phyloP scores from a whole-genome alignment of 2,329 filamentous ascomycete genomes.

The Penicillium sclerotigenum region DNA sequence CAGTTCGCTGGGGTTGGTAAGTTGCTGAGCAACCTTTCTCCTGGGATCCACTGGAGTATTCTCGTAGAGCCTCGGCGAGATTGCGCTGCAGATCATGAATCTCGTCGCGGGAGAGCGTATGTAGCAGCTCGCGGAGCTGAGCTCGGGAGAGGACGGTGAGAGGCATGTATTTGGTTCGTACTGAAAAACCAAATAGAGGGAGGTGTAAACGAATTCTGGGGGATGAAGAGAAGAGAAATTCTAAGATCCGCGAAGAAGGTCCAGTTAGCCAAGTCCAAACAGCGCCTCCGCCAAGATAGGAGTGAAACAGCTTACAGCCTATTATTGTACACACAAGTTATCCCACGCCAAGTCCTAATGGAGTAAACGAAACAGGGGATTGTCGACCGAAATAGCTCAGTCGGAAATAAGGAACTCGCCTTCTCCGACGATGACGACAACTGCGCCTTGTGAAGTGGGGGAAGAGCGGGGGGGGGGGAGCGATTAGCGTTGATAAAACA shows the following conservation, averaged over 20 bases:
- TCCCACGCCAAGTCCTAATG: background rate
- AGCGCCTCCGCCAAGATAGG: conserved; percentile 5
- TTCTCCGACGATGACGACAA: conserved; percentile 5
- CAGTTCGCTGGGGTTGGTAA: conserved; percentile 61
- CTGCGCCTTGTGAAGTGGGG: conserved; percentile 1
- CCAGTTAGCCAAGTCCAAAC: conserved; percentile 1
- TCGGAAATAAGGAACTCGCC: background rate
- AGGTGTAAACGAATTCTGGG: background rate
- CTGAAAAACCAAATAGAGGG: background rate
- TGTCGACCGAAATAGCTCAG: background rate
- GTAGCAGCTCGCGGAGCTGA: conserved; percentile 55
- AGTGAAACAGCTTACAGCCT: conserved; percentile 1
- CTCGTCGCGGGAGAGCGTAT: conserved; percentile 56
- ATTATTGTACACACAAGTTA: background rate
- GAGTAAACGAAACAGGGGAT: background rate
- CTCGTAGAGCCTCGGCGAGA: conserved; percentile 59
- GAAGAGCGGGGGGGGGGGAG: background rate
- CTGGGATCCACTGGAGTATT: conserved; percentile 63
- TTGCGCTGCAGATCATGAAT: conserved; percentile 56
- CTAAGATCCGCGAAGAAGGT: conserved; percentile 1
- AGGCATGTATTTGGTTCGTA: conserved; percentile 46
- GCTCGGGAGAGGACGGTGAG: conserved; percentile 58
- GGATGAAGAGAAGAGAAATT: background rate
- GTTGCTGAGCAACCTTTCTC: conserved; percentile 56
- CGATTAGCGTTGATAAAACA: conserved; percentile 1